Percentiles rank a stretch among this genome's conserved stretches.
These are phyloP conservation scores for Sisymbrium altissimum DNA, from an alignment of 345 rosid genomes.

Conservation along the genomic window DNA sequence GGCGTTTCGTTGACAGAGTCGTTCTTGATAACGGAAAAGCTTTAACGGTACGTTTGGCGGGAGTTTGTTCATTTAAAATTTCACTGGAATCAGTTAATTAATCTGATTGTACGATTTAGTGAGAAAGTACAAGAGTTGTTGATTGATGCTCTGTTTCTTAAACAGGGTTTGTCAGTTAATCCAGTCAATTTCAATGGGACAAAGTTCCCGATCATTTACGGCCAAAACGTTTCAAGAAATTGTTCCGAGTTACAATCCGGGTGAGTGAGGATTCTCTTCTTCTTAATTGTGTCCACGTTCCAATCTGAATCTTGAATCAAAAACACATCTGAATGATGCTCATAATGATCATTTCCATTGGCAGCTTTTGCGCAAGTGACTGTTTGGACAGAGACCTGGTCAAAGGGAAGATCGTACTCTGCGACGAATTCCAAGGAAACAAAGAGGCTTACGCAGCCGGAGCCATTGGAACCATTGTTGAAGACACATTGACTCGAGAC, in stretches of 20 bases:
- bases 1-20: conserved; percentile 23
- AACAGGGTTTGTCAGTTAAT: conserved; percentile 34
- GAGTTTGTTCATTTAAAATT: not conserved
- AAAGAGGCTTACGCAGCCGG: conserved; percentile 25
- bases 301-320: not conserved
- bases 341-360: conserved; percentile 11
- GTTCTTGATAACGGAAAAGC: conserved; percentile 36
- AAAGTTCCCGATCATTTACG: conserved; percentile 29
- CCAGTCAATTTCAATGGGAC: conserved; percentile 20
- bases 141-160: not conserved
- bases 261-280: conserved; percentile 22
- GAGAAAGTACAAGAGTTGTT: no score
- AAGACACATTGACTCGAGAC: not conserved
- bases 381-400: conserved; percentile 32
- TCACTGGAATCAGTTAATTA: not conserved
- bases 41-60: conserved; percentile 20
- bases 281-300: not conserved
- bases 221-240: not conserved
- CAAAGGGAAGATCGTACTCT: conserved; percentile 42
- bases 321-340: not conserved
- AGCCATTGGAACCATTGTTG: conserved; percentile 38
- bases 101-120: no score
- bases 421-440: not conserved
- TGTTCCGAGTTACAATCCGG: not conserved
- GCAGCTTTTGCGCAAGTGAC: conserved; percentile 20